Conservation (phyloP, 805 yeast species). For the Saccharomycopsis oosterbeekiorum region DNA sequence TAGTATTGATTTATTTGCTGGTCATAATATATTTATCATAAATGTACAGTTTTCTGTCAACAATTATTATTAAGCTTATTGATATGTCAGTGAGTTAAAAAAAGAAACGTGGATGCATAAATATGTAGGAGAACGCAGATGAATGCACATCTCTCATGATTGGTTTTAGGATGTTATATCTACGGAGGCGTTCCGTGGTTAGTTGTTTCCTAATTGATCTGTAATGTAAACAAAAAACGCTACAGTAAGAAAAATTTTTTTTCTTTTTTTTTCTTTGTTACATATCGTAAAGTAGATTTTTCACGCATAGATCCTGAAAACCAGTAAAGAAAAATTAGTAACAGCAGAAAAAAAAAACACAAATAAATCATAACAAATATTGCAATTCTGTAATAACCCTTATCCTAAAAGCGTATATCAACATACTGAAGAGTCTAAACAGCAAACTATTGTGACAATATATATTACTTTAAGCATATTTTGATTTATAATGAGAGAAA, state of each 20-base stretch:
- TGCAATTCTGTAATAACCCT: background rate
- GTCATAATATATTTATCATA: no score
- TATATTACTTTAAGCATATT: background rate
- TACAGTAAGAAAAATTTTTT: background rate
- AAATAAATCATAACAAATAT: background rate
- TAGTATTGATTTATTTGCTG: no score
- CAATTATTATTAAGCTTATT: no score
- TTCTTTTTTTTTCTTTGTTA: background rate
- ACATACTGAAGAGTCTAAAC: background rate
- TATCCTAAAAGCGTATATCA: background rate
- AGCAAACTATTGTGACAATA: background rate
- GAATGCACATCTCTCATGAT: background rate
- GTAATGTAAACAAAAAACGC: background rate
- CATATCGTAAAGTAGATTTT: background rate
- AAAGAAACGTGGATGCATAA: background rate
- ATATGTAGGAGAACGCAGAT: background rate
- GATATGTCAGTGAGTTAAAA: no score
- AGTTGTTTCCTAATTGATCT: conserved; percentile 1
- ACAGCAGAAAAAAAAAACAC: background rate
- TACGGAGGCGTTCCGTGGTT: background rate
- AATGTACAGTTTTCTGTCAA: no score
- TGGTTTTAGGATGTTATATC: background rate
- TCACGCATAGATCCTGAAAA: background rate
- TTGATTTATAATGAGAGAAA: conserved; percentile 8
- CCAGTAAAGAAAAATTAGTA: background rate